These are phyloP conservation scores for Diplodia sapinea DNA, from an alignment of 2,329 filamentous ascomycete genomes.

Conservation along the genomic window DNA sequence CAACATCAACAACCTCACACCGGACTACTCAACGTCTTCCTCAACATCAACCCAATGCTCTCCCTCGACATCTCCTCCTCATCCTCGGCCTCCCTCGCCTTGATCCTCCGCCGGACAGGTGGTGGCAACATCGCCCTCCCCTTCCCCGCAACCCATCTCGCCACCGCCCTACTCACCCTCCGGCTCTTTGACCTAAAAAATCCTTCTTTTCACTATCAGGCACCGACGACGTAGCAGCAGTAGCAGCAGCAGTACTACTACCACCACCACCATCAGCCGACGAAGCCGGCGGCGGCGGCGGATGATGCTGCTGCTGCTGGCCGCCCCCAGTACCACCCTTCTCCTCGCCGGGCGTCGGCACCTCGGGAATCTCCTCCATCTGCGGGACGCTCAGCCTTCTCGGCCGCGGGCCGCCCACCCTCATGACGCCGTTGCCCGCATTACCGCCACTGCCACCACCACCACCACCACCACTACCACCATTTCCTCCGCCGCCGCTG, in stretches of 20 bases:
- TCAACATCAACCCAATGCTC: background rate
- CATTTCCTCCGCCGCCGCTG: background rate
- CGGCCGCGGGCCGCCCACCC: slow-evolving; percentile 10
- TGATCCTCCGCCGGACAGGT: background rate
- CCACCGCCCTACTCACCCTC: slow-evolving; percentile 18
- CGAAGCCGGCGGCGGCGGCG: background rate
- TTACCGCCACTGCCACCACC: background rate
- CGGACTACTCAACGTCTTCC: slow-evolving; percentile 19
- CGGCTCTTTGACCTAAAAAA: slow-evolving; percentile 21
- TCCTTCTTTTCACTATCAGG: slow-evolving; percentile 5
- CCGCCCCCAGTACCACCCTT: too few species aligned
- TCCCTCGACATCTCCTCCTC: slow-evolving; percentile 1
- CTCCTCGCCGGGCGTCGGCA: slow-evolving; percentile 19
- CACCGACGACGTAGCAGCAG: background rate
- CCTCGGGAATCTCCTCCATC: slow-evolving; percentile 23
- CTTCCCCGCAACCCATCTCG: slow-evolving; percentile 2
- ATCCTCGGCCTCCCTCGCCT: background rate
- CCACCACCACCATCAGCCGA: background rate
- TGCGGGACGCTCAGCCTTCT: background rate
- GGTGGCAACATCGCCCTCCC: background rate
- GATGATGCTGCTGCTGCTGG: background rate
- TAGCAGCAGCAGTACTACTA: background rate
- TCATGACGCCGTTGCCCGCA: slow-evolving; percentile 4
- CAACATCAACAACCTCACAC: background rate
- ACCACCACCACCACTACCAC: background rate